Base-by-base conservation (phyloP, 306 rosid species). In the Vicia faba region DNA sequence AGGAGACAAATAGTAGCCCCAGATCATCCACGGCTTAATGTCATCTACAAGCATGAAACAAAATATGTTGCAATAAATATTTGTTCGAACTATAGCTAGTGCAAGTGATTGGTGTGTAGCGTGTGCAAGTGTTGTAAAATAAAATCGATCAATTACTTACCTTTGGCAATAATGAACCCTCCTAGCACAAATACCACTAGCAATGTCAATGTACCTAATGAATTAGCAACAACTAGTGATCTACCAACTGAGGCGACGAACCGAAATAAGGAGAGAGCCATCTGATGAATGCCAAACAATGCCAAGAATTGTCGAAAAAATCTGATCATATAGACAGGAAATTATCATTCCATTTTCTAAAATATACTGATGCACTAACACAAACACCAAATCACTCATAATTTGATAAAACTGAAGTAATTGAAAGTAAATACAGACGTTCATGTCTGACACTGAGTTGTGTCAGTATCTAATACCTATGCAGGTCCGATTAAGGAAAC, bases 1-100 rank as follows among this genome's bases (percentile, higher is more conserved):
- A 55, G 97, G 97, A 70, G 90, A 87, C 4, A 66, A 5, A 39
- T 85, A 91, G 55, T 80, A 91, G 15, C 96, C 95, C 96, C 96
- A 91, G 36, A 66, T 33, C 87, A 88, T 69, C 91, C 96, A 91
- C 25, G 88, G 78, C 54, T 70, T 63, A 72, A 89, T 75, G 50
- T 85, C 88, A 33, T 89, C 97, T 91, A 64, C 67, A 63, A 18
- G 50, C 5, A 70, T 11, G 28, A 59, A 15, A 65, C 18, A 49
- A 62, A 46, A 26, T 46, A 35, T 36, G 64, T 8, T 14, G 29
- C 48, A 43, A 13, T 43, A 43, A 43, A 6, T 43, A 43, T 43
- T 43, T 11, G 16, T 43, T 43, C 16, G 16, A 43, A 43, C 48
- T 43, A 43, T 43, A 11, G 48, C n/a, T 4, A 41, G 46, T 2